Conservation (phyloP, 306 rosid species). For the Vachellia collinsii region DNA sequence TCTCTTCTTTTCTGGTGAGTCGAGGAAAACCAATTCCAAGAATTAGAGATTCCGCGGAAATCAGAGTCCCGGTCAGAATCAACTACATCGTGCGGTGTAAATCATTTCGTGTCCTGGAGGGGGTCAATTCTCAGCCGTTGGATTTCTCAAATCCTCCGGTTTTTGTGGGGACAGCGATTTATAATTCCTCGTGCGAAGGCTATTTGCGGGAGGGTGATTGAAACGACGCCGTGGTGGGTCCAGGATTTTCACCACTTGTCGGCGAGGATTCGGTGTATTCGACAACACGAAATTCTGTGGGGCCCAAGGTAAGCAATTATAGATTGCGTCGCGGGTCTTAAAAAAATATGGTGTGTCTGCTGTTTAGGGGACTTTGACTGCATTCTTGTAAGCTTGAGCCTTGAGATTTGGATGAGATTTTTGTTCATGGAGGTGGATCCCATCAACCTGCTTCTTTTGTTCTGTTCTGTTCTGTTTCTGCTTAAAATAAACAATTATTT, state of each 20-base stretch:
- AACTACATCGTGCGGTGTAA: conserved; percentile 82
- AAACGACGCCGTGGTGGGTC: neutral
- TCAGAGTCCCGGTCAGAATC: conserved; percentile 46
- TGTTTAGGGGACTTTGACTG: conserved; percentile 29
- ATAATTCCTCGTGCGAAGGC: conserved; percentile 37
- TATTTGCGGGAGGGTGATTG: no score
- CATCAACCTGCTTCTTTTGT: neutral
- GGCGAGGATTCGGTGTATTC: conserved; percentile 43
- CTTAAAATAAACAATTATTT: neutral
- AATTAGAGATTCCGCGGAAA: neutral
- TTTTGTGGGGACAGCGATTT: no score
- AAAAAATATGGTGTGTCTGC: conserved; percentile 34
- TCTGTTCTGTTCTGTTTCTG: neutral
- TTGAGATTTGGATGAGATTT: neutral
- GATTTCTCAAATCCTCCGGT: no score
- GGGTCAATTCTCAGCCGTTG: conserved; percentile 42
- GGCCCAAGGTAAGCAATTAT: conserved; percentile 55
- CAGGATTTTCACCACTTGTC: conserved; percentile 51
- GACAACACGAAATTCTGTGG: conserved; percentile 24
- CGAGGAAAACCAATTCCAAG: conserved; percentile 31
- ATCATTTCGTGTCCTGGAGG: conserved; percentile 57
- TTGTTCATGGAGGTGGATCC: neutral
- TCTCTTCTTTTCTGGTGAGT: conserved; percentile 51
- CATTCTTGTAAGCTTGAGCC: neutral
- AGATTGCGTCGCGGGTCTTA: conserved; percentile 26